A percentile compares a stretch with the other conserved stretches of the same genome.
phyloP scores from a whole-genome alignment of 2,329 filamentous ascomycete species.

The Phyllosticta capitalensis region DNA sequence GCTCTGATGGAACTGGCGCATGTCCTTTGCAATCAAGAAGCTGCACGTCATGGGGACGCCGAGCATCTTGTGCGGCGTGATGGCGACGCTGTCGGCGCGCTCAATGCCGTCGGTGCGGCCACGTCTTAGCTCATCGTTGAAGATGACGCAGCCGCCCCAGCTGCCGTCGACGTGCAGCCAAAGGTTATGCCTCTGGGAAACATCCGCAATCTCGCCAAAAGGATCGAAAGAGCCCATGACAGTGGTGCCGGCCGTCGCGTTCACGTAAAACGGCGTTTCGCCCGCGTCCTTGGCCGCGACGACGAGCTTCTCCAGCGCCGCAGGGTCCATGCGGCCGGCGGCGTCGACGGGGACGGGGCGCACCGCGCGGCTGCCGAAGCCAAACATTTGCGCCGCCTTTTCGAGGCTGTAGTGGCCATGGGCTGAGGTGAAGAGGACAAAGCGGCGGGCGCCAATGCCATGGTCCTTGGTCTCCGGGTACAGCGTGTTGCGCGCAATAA shows the following conservation, averaged over 20 bases:
- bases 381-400: constrained; percentile 86
- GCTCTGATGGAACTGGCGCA: constrained; percentile 66
- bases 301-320: constrained; percentile 55
- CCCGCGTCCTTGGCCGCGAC: constrained; percentile 53
- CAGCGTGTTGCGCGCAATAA: constrained; percentile 78
- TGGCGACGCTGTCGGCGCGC: constrained; percentile 69
- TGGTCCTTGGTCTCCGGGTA: constrained; percentile 66
- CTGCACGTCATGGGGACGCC: constrained; percentile 84
- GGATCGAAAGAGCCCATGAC: constrained; percentile 86
- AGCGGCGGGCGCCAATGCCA: constrained; percentile 56
- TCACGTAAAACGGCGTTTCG: constrained; percentile 85
- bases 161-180: constrained; percentile 93
- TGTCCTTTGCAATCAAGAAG: constrained; percentile 71
- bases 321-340: constrained; percentile 60
- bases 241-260: constrained; percentile 89
- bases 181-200: constrained; percentile 63
- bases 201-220: constrained; percentile 55
- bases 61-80: constrained; percentile 98
- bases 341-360: constrained; percentile 65
- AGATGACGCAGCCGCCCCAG: constrained; percentile 81
- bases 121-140: constrained; percentile 49
- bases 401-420: constrained; percentile 94
- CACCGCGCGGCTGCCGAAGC: constrained; percentile 68
- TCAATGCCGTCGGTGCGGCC: constrained; percentile 60
- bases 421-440: constrained; percentile 77